Evolutionary conservation across 2,329 filamentous ascomycete genomes (phyloP).

Genomic region (Camillea tinctor): DNA sequence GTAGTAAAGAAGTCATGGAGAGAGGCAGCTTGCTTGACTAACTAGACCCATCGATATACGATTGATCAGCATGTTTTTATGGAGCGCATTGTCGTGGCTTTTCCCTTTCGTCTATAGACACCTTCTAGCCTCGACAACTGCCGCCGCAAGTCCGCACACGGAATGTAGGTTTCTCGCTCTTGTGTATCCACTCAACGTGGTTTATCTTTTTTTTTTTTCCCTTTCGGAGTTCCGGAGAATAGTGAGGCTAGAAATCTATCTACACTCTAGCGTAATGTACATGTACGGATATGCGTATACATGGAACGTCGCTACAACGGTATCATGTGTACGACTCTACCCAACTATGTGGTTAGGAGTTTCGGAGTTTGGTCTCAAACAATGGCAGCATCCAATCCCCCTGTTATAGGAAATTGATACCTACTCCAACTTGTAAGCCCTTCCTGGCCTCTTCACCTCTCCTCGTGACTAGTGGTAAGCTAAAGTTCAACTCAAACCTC

Average conservation of each 20-base stretch:
- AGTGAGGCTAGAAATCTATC: background rate
- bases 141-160: no score
- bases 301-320: background rate
- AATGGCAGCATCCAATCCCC: background rate
- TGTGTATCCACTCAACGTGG: no score
- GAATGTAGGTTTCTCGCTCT: no score
- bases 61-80: no score
- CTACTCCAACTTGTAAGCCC: conserved; percentile 91
- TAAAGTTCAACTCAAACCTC: conserved; percentile 94
- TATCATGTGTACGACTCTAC: background rate
- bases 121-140: no score
- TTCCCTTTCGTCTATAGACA: no score
- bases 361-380: background rate
- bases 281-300: background rate
- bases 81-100: no score
- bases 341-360: background rate
- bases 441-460: conserved; percentile 86
- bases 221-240: background rate
- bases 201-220: background rate
- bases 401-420: conserved; percentile 87
- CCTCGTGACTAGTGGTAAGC: conserved; percentile 76
- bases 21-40: no score
- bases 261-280: background rate
- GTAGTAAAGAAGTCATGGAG: no score
- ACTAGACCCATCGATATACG: no score